These are phyloP conservation scores for Fusarium dlaminii DNA, from an alignment of 2,329 filamentous ascomycete species.

Conservation along the genomic window DNA sequence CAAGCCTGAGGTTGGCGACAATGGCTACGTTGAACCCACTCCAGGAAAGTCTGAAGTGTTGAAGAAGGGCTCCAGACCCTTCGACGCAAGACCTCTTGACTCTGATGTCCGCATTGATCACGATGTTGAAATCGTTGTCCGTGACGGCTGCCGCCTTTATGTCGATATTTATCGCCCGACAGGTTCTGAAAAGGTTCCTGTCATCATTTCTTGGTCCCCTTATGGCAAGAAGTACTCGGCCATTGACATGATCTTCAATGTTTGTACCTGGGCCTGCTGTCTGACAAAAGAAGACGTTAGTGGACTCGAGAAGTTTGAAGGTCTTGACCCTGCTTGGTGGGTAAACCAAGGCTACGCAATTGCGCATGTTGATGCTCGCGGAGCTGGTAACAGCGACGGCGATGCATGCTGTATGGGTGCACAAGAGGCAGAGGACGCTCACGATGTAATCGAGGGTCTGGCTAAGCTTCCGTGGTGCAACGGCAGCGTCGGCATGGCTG, in stretches of 20 bases:
- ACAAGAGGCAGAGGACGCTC: conserved; percentile 36
- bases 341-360: conserved; percentile 22
- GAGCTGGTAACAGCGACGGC: background rate
- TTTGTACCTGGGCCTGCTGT: conserved; percentile 29
- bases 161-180: conserved; percentile 16
- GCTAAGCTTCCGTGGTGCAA: conserved; percentile 46
- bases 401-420: conserved; percentile 26
- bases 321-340: conserved; percentile 24
- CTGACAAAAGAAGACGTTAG: conserved; percentile 20
- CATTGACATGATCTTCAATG: conserved; percentile 33
- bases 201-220: conserved; percentile 33
- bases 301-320: conserved; percentile 26
- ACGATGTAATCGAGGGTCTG: conserved; percentile 39
- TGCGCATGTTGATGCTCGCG: conserved; percentile 11
- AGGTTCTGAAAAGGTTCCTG: conserved; percentile 9
- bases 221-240: conserved; percentile 37
- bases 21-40: conserved; percentile 30
- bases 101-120: conserved; percentile 37
- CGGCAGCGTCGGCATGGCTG: conserved; percentile 46
- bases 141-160: conserved; percentile 34
- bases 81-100: conserved; percentile 31
- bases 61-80: conserved; percentile 30
- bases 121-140: conserved; percentile 34
- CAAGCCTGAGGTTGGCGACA: conserved; percentile 31
- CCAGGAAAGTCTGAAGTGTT: conserved; percentile 33